Evolutionary conservation across 768 basidiomycete genomes (phyloP).

Genomic region (Calocybe cyanea): DNA sequence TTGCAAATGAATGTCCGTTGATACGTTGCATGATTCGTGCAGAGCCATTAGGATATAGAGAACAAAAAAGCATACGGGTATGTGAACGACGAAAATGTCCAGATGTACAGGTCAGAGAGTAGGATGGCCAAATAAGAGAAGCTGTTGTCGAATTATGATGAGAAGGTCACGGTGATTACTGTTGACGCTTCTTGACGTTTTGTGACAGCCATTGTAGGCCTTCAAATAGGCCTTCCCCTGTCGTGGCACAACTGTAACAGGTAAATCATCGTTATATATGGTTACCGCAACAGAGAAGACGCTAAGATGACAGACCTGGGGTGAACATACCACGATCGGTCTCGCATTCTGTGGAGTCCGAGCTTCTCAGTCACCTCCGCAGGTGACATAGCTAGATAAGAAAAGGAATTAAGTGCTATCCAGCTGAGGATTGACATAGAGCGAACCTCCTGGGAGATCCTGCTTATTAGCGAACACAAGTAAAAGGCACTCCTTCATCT

Average conservation of each 20-base stretch:
- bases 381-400: slow-evolving; percentile 86
- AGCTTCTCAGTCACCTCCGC: slow-evolving; percentile 98
- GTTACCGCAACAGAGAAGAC: not conserved
- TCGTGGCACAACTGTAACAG: slow-evolving; percentile 78
- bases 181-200: slow-evolving; percentile 92
- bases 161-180: slow-evolving; percentile 33
- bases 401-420: slow-evolving; percentile 1
- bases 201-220: slow-evolving; percentile 97
- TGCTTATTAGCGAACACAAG: slow-evolving; percentile 99
- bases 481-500: slow-evolving; percentile 96
- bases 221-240: slow-evolving; percentile 95
- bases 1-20: slow-evolving; percentile 26
- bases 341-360: slow-evolving; percentile 92
- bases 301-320: slow-evolving; percentile 65
- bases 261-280: slow-evolving; percentile 3
- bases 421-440: slow-evolving; percentile 9
- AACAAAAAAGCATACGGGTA: slow-evolving; percentile 21
- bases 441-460: slow-evolving; percentile 90
- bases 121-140: slow-evolving; percentile 15
- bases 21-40: slow-evolving; percentile 36
- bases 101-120: slow-evolving; percentile 17
- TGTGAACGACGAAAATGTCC: slow-evolving; percentile 24
- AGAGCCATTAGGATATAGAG: slow-evolving; percentile 34
- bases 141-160: slow-evolving; percentile 18
- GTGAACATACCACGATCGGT: slow-evolving; percentile 98